These are phyloP conservation scores for sorghum (Sorghum bicolor) DNA, from an alignment of 176 grass and related monocot species.

Conservation along the genomic window Sorghum_bicolor_NCBIv3 NC_012873.2:66652001-66652500, in stretches of 20 bases:
- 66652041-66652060: background rate
- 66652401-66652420: conserved; percentile 99
- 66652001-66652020: background rate
- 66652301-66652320: conserved; percentile 46
- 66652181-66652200: conserved; percentile 62
- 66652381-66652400: conserved; percentile 77
- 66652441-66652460: conserved; percentile 87
- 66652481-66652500: conserved; percentile 84
- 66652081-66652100: background rate
- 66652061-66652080: background rate
- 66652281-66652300: conserved; percentile 65
- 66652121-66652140: background rate
- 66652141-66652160: background rate
- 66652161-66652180: conserved; percentile 30
- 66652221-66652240: conserved; percentile 84
- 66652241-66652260: conserved; percentile 73
- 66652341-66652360: conserved; percentile 7
- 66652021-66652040: conserved; percentile 31
- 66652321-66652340: conserved; percentile 3
- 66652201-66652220: conserved; percentile 67
- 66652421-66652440: conserved; percentile 87
- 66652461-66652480: conserved; percentile 98
- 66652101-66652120: too few relatives aligned
- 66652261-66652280: conserved; percentile 48
- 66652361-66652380: conserved; percentile 33